Evolutionary conservation across 164 flowering plant genomes (phyloP), one percentile per base, ranked within the genome.

Genomic region (Magnolia officinalis): DNA sequence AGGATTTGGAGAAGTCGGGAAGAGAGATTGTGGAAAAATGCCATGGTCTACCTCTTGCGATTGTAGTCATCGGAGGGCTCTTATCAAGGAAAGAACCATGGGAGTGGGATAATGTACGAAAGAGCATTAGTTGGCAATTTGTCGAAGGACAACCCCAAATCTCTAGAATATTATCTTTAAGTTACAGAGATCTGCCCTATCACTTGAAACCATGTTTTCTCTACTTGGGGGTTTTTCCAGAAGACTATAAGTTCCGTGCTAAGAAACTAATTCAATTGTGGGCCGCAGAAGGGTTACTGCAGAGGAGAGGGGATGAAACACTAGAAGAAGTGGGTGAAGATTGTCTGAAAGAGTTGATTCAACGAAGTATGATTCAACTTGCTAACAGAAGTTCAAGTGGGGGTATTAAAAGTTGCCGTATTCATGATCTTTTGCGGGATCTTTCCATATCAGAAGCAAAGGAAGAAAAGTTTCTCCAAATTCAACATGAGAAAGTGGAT

Each of bases 71-170:
- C 2, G 68, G 68, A 21, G 68, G 68, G 37, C 68, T 65, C 16
- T 2, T 65, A 65, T 65, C 68, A 65, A 23, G 37, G 29, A 65
- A 65, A 26, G 68, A 65, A 10, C 68, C 21, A 21, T 8, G 24
- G 65, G 75, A 45, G 23, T 72, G 76, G 78, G 5, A n/a, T 14
- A 67, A 5, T 21, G 72, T 76, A 61, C n/a, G 6, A 5, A 67
- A 21, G 2, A n/a, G n/a, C 51, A 58, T 71, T n/a, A 6, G 3
- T 4, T 4, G 16, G 16, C 50, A 79, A 7, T 14, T 72, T 8
- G 68, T 19, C 24, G 20, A 77, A 77, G 79, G 64, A 8, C 31
- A 65, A 72, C 16, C 24, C 2, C 8, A 31, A 50, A 23, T 71
- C 2, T 23, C 20, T 6, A 9, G 14, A 11, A 71, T 72, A 58